Evolutionary conservation across 306 rosid genomes (phyloP), one percentile per base, ranked within the genome.

Genomic region (Dicorynia guianensis): DNA sequence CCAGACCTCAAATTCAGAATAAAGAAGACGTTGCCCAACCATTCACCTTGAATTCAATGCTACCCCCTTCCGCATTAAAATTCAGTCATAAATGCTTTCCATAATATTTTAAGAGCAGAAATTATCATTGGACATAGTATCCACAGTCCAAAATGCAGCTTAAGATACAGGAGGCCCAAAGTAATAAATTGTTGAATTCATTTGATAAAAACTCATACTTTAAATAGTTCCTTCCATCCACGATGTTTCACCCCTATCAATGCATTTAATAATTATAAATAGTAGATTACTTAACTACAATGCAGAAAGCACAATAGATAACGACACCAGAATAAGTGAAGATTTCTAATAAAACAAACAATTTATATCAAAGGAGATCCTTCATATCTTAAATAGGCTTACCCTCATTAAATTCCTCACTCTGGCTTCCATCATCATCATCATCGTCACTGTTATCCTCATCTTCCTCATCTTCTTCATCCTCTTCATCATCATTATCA

Each of bases 331-430:
- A 77, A 77, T 50, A 40, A 5, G 63, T 15, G 36, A 67, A 49
- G 36, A 66, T 52, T 70, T 80, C 12, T 56, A 38, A 34, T 43
- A 69, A 63, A 36, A 64, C 76, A 76, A 79, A 63, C 54, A 50
- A 48, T 63, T 36, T 53, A 52, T 48, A 68, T 49, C 38, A 47
- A 56, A 62, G 42, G 20, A 60, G 18, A 69, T 50, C 58, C 69
- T 13, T 48, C 12, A 14, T 43, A 69, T 52, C 39, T 70, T 53
- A 65, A 53, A 12, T 63, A 61, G 50, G 69, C 83, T 69, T 86
- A 88, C 98, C 96, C 12, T 81, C 90, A 7, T 89, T 86, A 64
- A 76, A 81, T 75, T 89, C 93, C 79, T 87, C 97, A 82, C 93
- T 92, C 67, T 88, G 91, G 85, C 91, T 94, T 64, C 81, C 91